Evolutionary conservation across 805 yeast genomes (phyloP).

Genomic region (Wickerhamomyces kurtzmanii): DNA sequence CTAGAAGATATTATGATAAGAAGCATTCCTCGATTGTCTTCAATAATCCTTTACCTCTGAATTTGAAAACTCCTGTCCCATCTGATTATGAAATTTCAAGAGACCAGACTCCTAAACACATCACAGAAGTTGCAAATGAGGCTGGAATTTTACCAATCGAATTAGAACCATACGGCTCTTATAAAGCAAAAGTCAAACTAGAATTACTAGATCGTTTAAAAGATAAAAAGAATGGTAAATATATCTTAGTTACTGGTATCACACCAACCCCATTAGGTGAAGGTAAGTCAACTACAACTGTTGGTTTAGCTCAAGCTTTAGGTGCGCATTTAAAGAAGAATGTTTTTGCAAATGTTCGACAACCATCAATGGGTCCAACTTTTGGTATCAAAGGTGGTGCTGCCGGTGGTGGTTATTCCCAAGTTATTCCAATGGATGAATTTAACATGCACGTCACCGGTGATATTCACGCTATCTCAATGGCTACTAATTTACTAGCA

Average conservation of each 20-base stretch:
- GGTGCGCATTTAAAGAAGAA: conserved; percentile 82
- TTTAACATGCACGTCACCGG: conserved; percentile 97
- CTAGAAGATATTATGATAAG: conserved; percentile 41
- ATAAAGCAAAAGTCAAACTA: conserved; percentile 80
- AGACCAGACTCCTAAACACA: conserved; percentile 78
- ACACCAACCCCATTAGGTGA: conserved; percentile 98
- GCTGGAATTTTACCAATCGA: conserved; percentile 72
- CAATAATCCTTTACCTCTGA: conserved; percentile 47
- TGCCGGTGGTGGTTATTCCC: conserved; percentile 98
- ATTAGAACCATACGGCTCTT: conserved; percentile 81
- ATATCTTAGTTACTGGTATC: conserved; percentile 90
- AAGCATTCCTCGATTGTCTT: conserved; percentile 29
- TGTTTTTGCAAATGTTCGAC: conserved; percentile 91
- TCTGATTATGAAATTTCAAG: conserved; percentile 87
- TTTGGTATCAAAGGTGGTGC: conserved; percentile 99
- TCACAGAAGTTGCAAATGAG: conserved; percentile 67
- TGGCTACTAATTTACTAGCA: conserved; percentile 87
- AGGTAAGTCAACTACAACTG: conserved; percentile 94
- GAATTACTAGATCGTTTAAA: conserved; percentile 61
- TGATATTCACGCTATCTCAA: conserved; percentile 92
- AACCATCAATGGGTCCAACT: conserved; percentile 98
- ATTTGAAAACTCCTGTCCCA: conserved; percentile 63
- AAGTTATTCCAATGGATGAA: conserved; percentile 98
- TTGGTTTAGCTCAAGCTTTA: conserved; percentile 93
- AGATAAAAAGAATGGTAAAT: conserved; percentile 63